Percentiles rank a stretch among this genome's conserved stretches.
Evolutionary conservation across 176 grass and related monocot genomes (phyloP).

Genomic region (Juncus effusus): DNA sequence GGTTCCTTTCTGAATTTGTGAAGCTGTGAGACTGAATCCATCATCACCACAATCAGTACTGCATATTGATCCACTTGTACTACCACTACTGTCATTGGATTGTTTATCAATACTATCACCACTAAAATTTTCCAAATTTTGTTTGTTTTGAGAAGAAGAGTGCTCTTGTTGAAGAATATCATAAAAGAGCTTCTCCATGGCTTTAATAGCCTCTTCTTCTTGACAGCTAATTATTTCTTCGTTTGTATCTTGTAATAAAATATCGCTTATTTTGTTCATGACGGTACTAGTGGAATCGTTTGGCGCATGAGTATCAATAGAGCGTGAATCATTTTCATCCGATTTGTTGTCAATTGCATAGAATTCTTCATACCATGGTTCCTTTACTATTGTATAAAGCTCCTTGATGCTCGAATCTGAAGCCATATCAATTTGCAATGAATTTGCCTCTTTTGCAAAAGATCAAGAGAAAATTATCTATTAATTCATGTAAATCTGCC

Average conservation of each 20-base stretch:
- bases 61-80: background rate
- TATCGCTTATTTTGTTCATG: background rate
- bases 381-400: no score
- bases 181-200: conserved; percentile 36
- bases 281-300: background rate
- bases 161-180: conserved; percentile 35
- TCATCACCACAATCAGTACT: background rate
- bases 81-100: background rate
- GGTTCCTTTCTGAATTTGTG: conserved; percentile 34
- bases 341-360: no score
- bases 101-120: conserved; percentile 14
- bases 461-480: no score
- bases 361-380: no score
- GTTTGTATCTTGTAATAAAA: conserved; percentile 38
- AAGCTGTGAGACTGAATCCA: conserved; percentile 6
- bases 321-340: no score
- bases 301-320: no score
- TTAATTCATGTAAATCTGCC: no score
- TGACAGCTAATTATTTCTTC: conserved; percentile 13
- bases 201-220: conserved; percentile 27
- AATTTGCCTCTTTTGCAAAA: no score
- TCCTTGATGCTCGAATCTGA: no score
- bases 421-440: no score
- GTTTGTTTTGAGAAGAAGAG: background rate
- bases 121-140: background rate